Evolutionary conservation across 1,284 basidiomycete genomes (phyloP).

Genomic region (Austroboletus novae-zelandiae): DNA sequence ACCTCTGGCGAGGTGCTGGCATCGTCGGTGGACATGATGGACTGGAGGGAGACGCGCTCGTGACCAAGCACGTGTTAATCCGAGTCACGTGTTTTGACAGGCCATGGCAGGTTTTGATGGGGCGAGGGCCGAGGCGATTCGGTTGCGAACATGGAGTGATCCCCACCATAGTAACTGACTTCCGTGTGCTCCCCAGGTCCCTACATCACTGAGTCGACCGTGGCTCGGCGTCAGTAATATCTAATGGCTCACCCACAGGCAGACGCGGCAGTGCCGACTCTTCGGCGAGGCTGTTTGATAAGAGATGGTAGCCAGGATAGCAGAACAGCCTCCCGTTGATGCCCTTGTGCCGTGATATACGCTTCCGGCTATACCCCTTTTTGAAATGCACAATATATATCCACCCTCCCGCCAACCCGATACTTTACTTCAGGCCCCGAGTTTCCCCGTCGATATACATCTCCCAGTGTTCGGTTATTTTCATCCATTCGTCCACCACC

Average conservation of each 20-base stretch:
- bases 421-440: constrained; percentile 1
- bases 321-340: constrained; percentile 1
- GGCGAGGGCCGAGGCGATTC: too few species aligned
- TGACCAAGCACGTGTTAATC: neutral
- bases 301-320: neutral
- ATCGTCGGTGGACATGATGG: constrained; percentile 11
- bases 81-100: too few species aligned
- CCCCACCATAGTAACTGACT: neutral
- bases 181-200: neutral
- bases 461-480: neutral
- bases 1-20: constrained; percentile 40
- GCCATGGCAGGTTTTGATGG: too few species aligned
- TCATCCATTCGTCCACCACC: neutral
- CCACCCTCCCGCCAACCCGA: neutral
- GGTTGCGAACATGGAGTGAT: neutral
- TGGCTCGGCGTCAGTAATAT: neutral
- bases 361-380: neutral
- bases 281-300: neutral
- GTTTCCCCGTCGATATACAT: constrained; percentile 12
- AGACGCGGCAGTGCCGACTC: neutral
- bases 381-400: constrained; percentile 10
- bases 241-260: neutral
- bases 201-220: neutral
- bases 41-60: neutral
- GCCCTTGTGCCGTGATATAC: neutral